Evolutionary conservation across 192 early-diverging fungal genomes (phyloP).

Genomic region (Allomyces macrogynus): DNA sequence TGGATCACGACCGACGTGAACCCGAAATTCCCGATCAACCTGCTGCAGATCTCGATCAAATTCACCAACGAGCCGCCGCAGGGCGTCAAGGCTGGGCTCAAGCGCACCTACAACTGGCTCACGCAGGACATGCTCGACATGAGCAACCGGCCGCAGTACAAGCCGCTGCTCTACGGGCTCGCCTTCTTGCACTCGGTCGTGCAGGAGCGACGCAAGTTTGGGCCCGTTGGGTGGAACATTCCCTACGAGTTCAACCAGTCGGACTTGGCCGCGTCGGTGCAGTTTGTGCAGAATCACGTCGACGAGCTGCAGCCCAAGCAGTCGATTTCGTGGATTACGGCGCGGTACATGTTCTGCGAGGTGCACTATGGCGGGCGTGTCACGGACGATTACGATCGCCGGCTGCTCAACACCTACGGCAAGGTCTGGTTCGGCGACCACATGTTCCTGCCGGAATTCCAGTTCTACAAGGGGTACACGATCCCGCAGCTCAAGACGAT

Average conservation of each 20-base stretch:
- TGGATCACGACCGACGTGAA: slow-evolving; percentile 44
- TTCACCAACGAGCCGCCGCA: slow-evolving; percentile 49
- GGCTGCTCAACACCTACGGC: slow-evolving; percentile 32
- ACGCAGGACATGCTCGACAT: slow-evolving; percentile 53
- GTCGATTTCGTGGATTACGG: slow-evolving; percentile 34
- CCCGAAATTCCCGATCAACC: slow-evolving; percentile 40
- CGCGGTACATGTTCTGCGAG: slow-evolving; percentile 47
- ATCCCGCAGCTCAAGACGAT: slow-evolving; percentile 42
- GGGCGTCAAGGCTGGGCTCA: slow-evolving; percentile 41
- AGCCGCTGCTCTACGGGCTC: slow-evolving; percentile 36
- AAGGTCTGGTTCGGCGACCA: slow-evolving; percentile 51
- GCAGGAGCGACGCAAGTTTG: slow-evolving; percentile 43
- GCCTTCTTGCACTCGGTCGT: slow-evolving; percentile 46
- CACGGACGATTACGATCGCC: slow-evolving; percentile 40
- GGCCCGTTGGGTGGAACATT: slow-evolving; percentile 47
- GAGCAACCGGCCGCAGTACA: slow-evolving; percentile 38
- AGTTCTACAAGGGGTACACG: slow-evolving; percentile 39
- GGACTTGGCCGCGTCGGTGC: slow-evolving; percentile 38
- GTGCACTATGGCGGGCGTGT: slow-evolving; percentile 45
- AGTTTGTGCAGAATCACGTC: slow-evolving; percentile 48
- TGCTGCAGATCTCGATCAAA: slow-evolving; percentile 43
- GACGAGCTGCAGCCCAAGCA: slow-evolving; percentile 44
- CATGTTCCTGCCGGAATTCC: slow-evolving; percentile 42
- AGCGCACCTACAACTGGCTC: slow-evolving; percentile 41
- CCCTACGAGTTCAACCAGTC: slow-evolving; percentile 50